phyloP scores from a whole-genome alignment of 2,329 filamentous ascomycete species.

The Pseudovirgaria hyperparasitica region DNA sequence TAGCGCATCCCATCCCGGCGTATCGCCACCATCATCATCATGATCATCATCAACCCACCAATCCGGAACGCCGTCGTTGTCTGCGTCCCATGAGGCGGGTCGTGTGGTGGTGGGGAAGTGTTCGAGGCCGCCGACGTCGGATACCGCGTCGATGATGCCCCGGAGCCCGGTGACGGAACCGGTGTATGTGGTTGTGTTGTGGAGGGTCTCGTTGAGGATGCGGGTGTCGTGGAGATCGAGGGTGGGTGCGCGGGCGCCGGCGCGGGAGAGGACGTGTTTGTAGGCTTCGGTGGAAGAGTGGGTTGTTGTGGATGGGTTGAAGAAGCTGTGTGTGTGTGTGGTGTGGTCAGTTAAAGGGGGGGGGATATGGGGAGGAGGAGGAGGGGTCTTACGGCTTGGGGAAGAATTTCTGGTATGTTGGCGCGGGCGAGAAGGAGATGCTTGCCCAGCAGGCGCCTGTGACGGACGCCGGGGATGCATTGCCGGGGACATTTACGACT shows the following conservation, averaged over 20 bases:
- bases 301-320: slow-evolving; percentile 16
- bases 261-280: slow-evolving; percentile 22
- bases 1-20: slow-evolving; percentile 17
- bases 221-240: slow-evolving; percentile 21
- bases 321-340: slow-evolving; percentile 11
- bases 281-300: slow-evolving; percentile 21
- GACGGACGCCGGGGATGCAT: slow-evolving; percentile 10
- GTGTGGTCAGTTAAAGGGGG: neutral
- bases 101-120: slow-evolving; percentile 16
- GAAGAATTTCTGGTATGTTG: slow-evolving; percentile 19
- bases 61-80: slow-evolving; percentile 22
- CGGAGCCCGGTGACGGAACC: slow-evolving; percentile 17
- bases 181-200: slow-evolving; percentile 16
- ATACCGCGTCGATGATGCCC: slow-evolving; percentile 21
- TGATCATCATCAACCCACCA: slow-evolving; percentile 24
- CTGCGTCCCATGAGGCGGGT: slow-evolving; percentile 16
- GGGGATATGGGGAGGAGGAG: neutral
- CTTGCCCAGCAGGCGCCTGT: slow-evolving; percentile 19
- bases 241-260: slow-evolving; percentile 17
- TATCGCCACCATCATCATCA: slow-evolving; percentile 17
- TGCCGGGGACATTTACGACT: slow-evolving; percentile 10
- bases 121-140: slow-evolving; percentile 22
- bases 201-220: slow-evolving; percentile 19
- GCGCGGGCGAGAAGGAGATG: slow-evolving; percentile 14
- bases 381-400: slow-evolving; percentile 7